Evolutionary conservation across 108 stramenopile species (phyloP).

Genomic region (Parmales sp.): DNA sequence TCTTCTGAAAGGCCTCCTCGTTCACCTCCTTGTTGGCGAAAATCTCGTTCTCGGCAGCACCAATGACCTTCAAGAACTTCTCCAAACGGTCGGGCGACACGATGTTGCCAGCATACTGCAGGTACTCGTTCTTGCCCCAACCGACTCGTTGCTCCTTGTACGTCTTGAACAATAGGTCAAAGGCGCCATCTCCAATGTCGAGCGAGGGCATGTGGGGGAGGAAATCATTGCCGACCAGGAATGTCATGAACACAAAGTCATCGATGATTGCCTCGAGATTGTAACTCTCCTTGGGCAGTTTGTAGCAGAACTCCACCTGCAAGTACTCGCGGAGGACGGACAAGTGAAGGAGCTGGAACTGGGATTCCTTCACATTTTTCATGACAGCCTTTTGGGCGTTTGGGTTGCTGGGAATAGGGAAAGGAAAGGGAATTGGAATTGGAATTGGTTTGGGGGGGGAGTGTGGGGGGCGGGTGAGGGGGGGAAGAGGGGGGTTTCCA

Average conservation of each 20-base stretch:
- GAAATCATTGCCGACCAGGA: slow-evolving; percentile 97
- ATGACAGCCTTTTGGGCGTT: slow-evolving; percentile 78
- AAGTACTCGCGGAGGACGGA: slow-evolving; percentile 91
- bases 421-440: no score
- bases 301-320: slow-evolving; percentile 73
- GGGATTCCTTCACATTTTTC: slow-evolving; percentile 84
- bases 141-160: slow-evolving; percentile 72
- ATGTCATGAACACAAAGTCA: slow-evolving; percentile 98
- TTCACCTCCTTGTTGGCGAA: slow-evolving; percentile 62
- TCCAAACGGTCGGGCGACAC: slow-evolving; percentile 60
- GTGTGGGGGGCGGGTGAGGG: no score
- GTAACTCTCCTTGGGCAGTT: slow-evolving; percentile 29
- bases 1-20: slow-evolving; percentile 60
- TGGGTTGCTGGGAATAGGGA: slow-evolving; percentile 40
- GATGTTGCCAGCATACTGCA: slow-evolving; percentile 76
- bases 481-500: no score
- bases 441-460: no score
- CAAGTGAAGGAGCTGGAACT: slow-evolving; percentile 93
- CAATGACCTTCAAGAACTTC: slow-evolving; percentile 67
- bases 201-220: slow-evolving; percentile 92
- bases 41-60: slow-evolving; percentile 71
- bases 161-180: slow-evolving; percentile 82
- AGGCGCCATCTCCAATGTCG: slow-evolving; percentile 91
- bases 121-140: slow-evolving; percentile 78
- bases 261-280: slow-evolving; percentile 91